A percentile compares a stretch with the other conserved stretches of the same genome.
Evolutionary conservation across 2,329 filamentous ascomycete genomes (phyloP).

Genomic region (Penicillium aurantiogriseum): DNA sequence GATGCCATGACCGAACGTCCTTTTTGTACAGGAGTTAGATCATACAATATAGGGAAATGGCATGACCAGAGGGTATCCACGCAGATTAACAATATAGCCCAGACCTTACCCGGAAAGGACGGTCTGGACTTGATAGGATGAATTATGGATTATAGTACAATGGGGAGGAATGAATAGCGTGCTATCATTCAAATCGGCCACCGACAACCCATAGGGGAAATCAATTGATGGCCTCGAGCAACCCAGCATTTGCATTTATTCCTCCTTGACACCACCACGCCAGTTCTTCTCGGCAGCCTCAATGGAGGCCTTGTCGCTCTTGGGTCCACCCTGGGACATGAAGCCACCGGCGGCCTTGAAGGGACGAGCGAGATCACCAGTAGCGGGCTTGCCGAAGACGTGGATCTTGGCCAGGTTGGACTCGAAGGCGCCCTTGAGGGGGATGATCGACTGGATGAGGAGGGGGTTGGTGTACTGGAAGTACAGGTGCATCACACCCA

Average conservation of each 20-base stretch:
- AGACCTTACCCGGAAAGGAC: background rate
- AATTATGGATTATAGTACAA: constrained; percentile 9
- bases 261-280: constrained; percentile 52
- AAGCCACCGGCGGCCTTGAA: constrained; percentile 86
- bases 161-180: background rate
- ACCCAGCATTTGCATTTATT: constrained; percentile 33
- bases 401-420: constrained; percentile 96
- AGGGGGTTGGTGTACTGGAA: constrained; percentile 99
- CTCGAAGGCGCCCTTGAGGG: constrained; percentile 92
- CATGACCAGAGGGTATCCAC: background rate
- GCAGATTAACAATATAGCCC: background rate
- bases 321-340: constrained; percentile 69
- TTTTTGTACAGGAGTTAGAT: background rate
- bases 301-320: constrained; percentile 85
- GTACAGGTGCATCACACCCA: constrained; percentile 98
- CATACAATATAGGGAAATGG: background rate
- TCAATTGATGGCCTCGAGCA: background rate
- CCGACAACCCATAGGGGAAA: background rate
- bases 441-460: constrained; percentile 97
- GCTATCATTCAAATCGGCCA: constrained; percentile 1
- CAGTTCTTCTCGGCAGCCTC: constrained; percentile 51
- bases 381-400: constrained; percentile 79
- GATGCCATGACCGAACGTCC: background rate
- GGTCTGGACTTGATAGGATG: background rate
- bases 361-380: constrained; percentile 87